Evolutionary conservation across 306 rosid genomes (phyloP).

Genomic region (Sindora glabra): DNA sequence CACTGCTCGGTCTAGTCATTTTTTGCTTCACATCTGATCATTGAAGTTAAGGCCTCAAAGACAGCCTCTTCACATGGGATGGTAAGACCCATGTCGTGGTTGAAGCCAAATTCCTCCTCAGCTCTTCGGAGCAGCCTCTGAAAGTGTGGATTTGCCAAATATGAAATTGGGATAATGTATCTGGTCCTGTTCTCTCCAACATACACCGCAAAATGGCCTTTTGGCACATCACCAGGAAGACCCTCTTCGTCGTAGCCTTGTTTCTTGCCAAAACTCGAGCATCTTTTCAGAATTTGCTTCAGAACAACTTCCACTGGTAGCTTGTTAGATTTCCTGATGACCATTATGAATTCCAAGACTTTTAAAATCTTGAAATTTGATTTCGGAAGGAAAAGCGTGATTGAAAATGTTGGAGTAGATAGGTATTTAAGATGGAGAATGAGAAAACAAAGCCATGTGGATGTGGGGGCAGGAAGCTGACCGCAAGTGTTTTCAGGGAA

Average conservation of each 20-base stretch:
- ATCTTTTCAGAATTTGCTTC: constrained; percentile 63
- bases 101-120: constrained; percentile 90
- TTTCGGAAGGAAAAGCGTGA: constrained; percentile 19
- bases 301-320: constrained; percentile 53
- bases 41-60: constrained; percentile 56
- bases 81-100: constrained; percentile 84
- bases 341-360: constrained; percentile 25
- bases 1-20: background rate
- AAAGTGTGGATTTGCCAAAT: constrained; percentile 65
- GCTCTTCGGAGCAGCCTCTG: constrained; percentile 68
- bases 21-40: constrained; percentile 35
- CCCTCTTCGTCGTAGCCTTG: constrained; percentile 38
- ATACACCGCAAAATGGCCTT: constrained; percentile 85
- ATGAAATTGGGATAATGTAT: constrained; percentile 70
- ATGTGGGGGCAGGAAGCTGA: constrained; percentile 52
- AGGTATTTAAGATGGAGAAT: constrained; percentile 35
- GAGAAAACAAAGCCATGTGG: constrained; percentile 53
- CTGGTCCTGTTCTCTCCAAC: constrained; percentile 84
- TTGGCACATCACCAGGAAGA: constrained; percentile 82
- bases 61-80: constrained; percentile 82
- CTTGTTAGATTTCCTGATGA: constrained; percentile 42
- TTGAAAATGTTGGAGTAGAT: constrained; percentile 4
- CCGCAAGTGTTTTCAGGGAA: constrained; percentile 26
- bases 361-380: constrained; percentile 4
- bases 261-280: constrained; percentile 81